These are phyloP conservation scores for Populus euphratica DNA, from an alignment of 345 rosid genomes.

Conservation along the genomic window DNA sequence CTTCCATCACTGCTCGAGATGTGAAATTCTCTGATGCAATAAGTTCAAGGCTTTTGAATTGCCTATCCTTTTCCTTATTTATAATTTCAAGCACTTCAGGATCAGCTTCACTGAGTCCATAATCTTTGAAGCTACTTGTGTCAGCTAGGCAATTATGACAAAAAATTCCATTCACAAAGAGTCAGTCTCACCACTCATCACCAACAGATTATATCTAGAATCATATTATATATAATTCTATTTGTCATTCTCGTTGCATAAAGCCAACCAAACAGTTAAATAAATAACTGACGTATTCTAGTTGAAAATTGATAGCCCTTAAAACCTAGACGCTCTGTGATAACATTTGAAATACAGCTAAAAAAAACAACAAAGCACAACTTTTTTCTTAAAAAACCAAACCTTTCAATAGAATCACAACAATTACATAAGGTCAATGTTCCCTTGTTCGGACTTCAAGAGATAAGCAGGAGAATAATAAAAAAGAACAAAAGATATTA, in stretches of 20 bases:
- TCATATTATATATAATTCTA: too few relatives aligned
- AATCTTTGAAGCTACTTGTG: conserved; percentile 44
- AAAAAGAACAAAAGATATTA: background rate
- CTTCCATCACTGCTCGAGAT: conserved; percentile 92
- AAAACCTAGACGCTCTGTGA: too few relatives aligned
- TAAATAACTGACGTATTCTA: too few relatives aligned
- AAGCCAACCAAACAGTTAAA: too few relatives aligned
- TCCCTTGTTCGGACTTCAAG: background rate
- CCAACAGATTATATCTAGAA: too few relatives aligned
- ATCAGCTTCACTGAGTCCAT: conserved; percentile 62
- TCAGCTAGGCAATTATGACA: conserved; percentile 36
- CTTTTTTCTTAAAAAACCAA: too few relatives aligned
- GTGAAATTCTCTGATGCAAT: conserved; percentile 94
- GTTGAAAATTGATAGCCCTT: too few relatives aligned
- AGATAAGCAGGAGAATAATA: background rate
- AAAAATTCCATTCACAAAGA: background rate
- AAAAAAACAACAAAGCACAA: too few relatives aligned
- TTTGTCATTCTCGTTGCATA: too few relatives aligned
- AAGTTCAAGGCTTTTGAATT: conserved; percentile 86
- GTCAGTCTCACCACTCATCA: background rate
- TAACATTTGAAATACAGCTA: too few relatives aligned
- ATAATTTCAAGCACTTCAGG: conserved; percentile 67
- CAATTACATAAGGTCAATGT: background rate
- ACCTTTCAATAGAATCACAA: background rate
- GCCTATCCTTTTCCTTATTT: conserved; percentile 74